Base-by-base conservation (phyloP, 257 asterid species). In the Solanum dulcamara region DNA sequence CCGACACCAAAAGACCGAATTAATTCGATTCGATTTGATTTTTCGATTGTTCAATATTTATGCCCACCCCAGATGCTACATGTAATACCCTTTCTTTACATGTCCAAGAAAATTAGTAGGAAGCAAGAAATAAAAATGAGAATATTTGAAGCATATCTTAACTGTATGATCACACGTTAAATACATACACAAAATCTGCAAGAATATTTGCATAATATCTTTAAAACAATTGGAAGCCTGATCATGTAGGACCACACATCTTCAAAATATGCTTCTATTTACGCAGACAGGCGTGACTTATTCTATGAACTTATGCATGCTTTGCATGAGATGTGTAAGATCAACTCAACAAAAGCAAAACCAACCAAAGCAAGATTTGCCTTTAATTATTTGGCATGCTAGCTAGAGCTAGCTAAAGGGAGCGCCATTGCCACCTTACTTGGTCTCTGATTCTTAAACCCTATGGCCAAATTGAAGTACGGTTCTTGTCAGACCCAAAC, bases 261-360 rank as follows among this genome's bases (percentile, higher is more conserved):
- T 71, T 24, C 26, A 81, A 82, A 46, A 82, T 82, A 82, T 82
- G 85, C 79, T 62, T 60, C 59, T n/a, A n/a, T 62, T 38, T 82
- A 82, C 30, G 12, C 79, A 74, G 79, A 82, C 71, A 82, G 17
- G 59, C 85, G 72, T 82, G 75, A 46, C 77, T 60, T 40, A 60
- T 82, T 82, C 79, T 82, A 60, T 59, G 57, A 9, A 38, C 42
- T 46, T 60, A n/a, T 82, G 85, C 85, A 81, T 81, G 85, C 40
- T 55, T 24, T 81, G 74, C 85, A 66, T 82, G 85, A 82, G 42
- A 62, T 60, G 57, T 81, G 44, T 60, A 60, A 40, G 57, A 62
- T 26, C 85, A 42, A n/a, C n/a, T n/a, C n/a, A n/a, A n/a, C n/a
- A n/a, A n/a, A n/a, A n/a, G n/a, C n/a, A n/a, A n/a, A n/a, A n/a